A percentile compares a stretch with the other conserved stretches of the same genome.
Evolutionary conservation across 2,329 filamentous ascomycete genomes (phyloP).

Genomic region (Pestalotiopsis sp.): DNA sequence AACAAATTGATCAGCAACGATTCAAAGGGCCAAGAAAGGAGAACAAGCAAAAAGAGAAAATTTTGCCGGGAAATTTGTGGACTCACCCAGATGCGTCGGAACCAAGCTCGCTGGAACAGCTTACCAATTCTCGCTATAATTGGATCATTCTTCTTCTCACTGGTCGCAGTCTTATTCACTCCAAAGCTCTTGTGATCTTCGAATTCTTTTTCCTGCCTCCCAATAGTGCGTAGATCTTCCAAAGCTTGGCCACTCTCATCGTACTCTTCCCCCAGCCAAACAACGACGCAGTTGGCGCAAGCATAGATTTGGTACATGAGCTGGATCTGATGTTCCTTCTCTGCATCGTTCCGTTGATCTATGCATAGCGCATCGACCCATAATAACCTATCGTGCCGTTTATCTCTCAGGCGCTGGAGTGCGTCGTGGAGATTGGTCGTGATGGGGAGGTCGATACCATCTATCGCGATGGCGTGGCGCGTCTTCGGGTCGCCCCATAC

Average conservation of each 20-base stretch:
- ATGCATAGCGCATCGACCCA: background rate
- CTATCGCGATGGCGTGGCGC: background rate
- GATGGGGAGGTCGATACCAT: background rate
- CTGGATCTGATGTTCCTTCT: background rate
- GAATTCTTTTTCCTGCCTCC: background rate
- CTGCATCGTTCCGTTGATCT: background rate
- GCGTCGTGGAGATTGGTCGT: background rate
- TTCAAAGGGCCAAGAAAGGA: no score
- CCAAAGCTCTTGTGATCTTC: no score
- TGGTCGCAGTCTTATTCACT: no score
- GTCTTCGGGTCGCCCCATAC: background rate
- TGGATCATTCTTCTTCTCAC: no score
- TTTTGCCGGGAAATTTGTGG: background rate
- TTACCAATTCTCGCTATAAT: background rate
- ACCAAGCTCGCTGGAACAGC: background rate
- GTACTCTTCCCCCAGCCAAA: background rate
- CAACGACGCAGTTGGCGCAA: background rate
- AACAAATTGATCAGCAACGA: background rate
- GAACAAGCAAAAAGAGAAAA: no score
- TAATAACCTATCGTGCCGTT: background rate
- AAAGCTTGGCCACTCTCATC: background rate
- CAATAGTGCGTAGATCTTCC: background rate
- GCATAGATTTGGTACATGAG: background rate
- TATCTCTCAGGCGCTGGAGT: background rate
- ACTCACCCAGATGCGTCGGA: background rate